These are phyloP conservation scores for Arthrobotrys musiformis DNA, from an alignment of 2,329 filamentous ascomycete species.

Conservation along the genomic window DNA sequence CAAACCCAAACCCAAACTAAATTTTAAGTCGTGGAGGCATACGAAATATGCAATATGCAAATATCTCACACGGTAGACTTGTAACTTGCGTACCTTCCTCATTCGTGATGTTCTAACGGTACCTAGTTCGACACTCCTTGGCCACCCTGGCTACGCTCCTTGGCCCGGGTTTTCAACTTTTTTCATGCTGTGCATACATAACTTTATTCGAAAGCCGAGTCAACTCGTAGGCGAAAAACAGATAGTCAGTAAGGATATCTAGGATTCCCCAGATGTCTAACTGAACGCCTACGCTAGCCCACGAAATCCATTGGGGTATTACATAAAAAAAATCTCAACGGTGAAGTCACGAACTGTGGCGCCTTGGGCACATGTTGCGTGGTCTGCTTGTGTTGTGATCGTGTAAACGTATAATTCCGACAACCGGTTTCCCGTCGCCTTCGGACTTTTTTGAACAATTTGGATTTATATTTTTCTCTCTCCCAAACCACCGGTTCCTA, in stretches of 20 bases:
- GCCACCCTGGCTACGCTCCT: neutral
- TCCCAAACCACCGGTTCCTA: neutral
- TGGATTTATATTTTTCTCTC: neutral
- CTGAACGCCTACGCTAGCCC: neutral
- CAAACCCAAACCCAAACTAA: too few relatives aligned
- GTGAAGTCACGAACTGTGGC: neutral
- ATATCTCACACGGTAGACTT: too few relatives aligned
- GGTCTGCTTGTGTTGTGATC: constrained; percentile 18
- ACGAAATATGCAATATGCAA: neutral
- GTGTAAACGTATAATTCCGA: neutral
- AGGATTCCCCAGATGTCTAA: constrained; percentile 18
- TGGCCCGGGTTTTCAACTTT: neutral
- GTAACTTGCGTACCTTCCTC: neutral
- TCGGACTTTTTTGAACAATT: neutral
- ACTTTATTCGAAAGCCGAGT: too few relatives aligned
- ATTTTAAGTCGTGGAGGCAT: too few relatives aligned
- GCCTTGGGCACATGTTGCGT: neutral
- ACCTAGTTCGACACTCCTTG: too few relatives aligned
- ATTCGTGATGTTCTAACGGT: neutral
- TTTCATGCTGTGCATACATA: too few relatives aligned
- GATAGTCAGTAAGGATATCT: neutral
- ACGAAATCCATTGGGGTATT: neutral
- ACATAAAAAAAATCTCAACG: neutral
- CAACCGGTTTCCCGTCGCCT: constrained; percentile 5
- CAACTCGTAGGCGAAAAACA: neutral